Conservation (phyloP, 768 basidiomycete genomes). For the Naematelia encephala region DNA sequence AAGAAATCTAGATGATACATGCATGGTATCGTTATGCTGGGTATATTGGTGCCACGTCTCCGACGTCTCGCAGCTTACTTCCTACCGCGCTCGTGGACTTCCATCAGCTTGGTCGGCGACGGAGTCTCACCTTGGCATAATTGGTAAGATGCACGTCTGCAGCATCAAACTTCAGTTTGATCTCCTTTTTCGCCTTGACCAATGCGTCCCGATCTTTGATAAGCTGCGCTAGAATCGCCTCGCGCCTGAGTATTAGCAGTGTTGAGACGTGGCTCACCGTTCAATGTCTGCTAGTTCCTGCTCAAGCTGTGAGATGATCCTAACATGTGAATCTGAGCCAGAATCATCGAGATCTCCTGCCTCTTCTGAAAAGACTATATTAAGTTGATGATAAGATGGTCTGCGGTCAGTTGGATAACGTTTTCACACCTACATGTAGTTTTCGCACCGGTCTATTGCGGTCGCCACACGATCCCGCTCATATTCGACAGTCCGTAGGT, state of each 20-base stretch:
- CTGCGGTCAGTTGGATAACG: conserved; percentile 12
- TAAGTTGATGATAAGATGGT: conserved; percentile 29
- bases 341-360: not conserved
- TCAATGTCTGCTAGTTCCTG: conserved; percentile 32
- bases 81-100: conserved; percentile 30
- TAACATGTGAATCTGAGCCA: conserved; percentile 16
- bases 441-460: conserved; percentile 39
- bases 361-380: conserved; percentile 11
- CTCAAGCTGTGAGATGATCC: conserved; percentile 35
- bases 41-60: not conserved
- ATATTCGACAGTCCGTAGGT: conserved; percentile 31
- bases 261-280: conserved; percentile 15
- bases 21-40: conserved; percentile 2
- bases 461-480: conserved; percentile 34
- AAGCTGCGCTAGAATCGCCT: conserved; percentile 25
- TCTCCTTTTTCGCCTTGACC: conserved; percentile 37
- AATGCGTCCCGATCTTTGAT: conserved; percentile 37
- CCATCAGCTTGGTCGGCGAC: not conserved
- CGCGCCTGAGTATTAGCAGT: conserved; percentile 21
- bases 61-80: conserved; percentile 31
- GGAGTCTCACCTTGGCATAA: conserved; percentile 30
- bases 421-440: conserved; percentile 34
- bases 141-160: conserved; percentile 34
- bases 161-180: conserved; percentile 39
- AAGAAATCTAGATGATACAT: conserved; percentile 1